Evolutionary conservation across 305 asterid species (phyloP).

Genomic region (Solanum hybrid): DNA sequence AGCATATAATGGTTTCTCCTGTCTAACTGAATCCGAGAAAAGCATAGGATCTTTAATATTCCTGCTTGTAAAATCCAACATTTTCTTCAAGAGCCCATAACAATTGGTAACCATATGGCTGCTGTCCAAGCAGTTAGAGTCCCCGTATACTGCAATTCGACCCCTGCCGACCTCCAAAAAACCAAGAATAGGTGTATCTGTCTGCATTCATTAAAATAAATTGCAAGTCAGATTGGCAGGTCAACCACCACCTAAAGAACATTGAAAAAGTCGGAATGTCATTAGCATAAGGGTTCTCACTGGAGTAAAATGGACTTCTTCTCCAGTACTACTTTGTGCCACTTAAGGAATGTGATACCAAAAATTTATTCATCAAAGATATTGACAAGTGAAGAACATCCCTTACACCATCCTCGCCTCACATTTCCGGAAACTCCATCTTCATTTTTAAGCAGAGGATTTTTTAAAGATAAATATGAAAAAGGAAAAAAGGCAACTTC

Average conservation of each 20-base stretch:
- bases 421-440: neutral
- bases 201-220: constrained; percentile 36
- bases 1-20: constrained; percentile 44
- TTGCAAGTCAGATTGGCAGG: constrained; percentile 7
- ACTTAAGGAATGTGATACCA: neutral
- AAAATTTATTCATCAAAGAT: neutral
- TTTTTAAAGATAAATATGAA: neutral
- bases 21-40: constrained; percentile 58
- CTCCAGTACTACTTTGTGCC: neutral
- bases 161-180: constrained; percentile 67
- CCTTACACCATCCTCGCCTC: neutral
- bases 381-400: neutral
- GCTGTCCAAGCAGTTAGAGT: constrained; percentile 96
- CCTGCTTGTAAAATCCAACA: constrained; percentile 63
- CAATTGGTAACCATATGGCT: constrained; percentile 99
- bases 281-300: neutral
- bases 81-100: constrained; percentile 84
- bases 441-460: neutral
- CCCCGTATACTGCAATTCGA: constrained; percentile 79
- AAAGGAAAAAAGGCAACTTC: neutral
- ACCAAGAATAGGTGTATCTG: constrained; percentile 92
- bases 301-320: neutral
- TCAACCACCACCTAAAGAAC: neutral
- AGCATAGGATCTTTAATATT: constrained; percentile 59
- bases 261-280: neutral